phyloP scores from a whole-genome alignment of 768 basidiomycete genomes.

The Mycena kentingensis region DNA sequence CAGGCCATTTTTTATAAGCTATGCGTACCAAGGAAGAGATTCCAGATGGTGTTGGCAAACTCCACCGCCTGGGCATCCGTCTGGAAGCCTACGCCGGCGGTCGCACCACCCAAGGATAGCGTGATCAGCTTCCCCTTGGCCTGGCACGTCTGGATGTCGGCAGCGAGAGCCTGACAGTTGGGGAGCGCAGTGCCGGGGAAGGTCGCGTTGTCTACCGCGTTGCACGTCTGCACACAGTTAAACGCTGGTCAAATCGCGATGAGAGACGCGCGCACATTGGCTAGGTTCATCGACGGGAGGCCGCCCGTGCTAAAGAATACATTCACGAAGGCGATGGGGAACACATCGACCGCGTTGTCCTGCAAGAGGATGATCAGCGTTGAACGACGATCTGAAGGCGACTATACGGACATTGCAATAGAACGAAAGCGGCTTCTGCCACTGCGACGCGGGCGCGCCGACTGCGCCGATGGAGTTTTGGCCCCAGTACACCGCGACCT shows the following conservation, averaged over 20 bases:
- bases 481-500: slow-evolving; percentile 76
- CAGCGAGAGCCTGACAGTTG: slow-evolving; percentile 60
- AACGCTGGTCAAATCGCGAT: not conserved
- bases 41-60: slow-evolving; percentile 73
- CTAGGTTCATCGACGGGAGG: slow-evolving; percentile 65
- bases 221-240: slow-evolving; percentile 54
- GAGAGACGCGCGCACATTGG: slow-evolving; percentile 48
- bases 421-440: slow-evolving; percentile 60
- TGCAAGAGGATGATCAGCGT: slow-evolving; percentile 25
- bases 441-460: slow-evolving; percentile 51
- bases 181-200: slow-evolving; percentile 66
- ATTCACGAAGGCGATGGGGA: slow-evolving; percentile 70
- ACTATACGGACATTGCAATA: slow-evolving; percentile 56
- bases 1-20: too few relatives aligned
- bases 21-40: slow-evolving; percentile 59
- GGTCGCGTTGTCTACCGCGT: slow-evolving; percentile 51
- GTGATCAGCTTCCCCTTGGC: slow-evolving; percentile 62
- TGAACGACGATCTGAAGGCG: slow-evolving; percentile 7
- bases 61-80: slow-evolving; percentile 56
- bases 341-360: slow-evolving; percentile 69
- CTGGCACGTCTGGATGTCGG: slow-evolving; percentile 68
- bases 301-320: slow-evolving; percentile 66
- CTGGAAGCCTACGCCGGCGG: slow-evolving; percentile 61
- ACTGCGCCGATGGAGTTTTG: slow-evolving; percentile 74
- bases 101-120: slow-evolving; percentile 61